Base-by-base conservation (phyloP, 2,329 filamentous ascomycete species). In the Phaeosphaeria sp. region DNA sequence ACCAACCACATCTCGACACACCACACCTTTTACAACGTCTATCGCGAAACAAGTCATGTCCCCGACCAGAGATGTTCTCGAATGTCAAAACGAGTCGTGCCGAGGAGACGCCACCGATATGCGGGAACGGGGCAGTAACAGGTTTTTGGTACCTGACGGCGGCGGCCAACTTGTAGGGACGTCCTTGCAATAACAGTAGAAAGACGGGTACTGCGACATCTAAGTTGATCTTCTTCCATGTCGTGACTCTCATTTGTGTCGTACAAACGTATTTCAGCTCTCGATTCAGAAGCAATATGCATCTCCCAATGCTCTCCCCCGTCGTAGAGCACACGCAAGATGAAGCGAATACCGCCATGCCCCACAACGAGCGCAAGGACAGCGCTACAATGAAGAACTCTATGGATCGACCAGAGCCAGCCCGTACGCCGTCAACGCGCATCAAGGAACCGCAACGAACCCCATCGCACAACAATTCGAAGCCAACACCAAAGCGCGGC, bases 341-440 rank as follows among this genome's bases (percentile, higher is more conserved):
- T 22, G 25, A 8, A 33, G 33, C 39, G 25, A 48, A 18, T 9
- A 36, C 40, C 22, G 30, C 25, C 15, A 51, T 27, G 20, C 33
- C 18, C 7, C 45, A 55, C 8, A 49, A 57, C 11, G 51, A 59
- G 18, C 39, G 47, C 3, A 63, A 57, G 51, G 52, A 60, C 36
- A 53, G 44, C 36, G 56, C 36, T 22, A 48, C 40, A 6, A 21
- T 48, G n/a, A 46, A 30, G 22, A 44, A 21, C 6, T 36, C 56
- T 1, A 43, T 53, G 11, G 24, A 49, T 3, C 56, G 60, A 43
- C 55, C 61, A 4, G 22, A 47, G 11, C 59, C 66, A n/a, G 36
- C 59, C 8, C 64, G 63, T 11, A 68, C 59, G 22, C 59, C 55
- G 11, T 71, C 68, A 44, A 66, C 62, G 15, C 65, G 63, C 27